These are phyloP conservation scores for Candida parachauliodes DNA, from an alignment of 805 yeast species.

Conservation along the genomic window DNA sequence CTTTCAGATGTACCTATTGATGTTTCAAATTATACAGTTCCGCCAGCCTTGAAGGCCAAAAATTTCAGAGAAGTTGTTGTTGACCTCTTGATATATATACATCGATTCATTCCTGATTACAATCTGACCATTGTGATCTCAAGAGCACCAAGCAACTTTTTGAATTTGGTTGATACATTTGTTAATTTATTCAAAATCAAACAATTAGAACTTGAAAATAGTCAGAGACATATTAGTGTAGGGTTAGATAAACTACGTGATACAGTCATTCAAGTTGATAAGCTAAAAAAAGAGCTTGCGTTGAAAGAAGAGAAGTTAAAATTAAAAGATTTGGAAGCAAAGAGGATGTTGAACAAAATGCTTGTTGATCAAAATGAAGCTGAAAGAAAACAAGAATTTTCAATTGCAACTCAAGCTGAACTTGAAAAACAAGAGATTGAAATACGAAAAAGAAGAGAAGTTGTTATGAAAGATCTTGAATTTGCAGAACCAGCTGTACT, in stretches of 20 bases:
- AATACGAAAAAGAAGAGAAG: slow-evolving; percentile 48
- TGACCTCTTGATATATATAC: slow-evolving; percentile 45
- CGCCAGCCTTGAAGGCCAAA: slow-evolving; percentile 16
- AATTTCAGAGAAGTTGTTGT: slow-evolving; percentile 45
- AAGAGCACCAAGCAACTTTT: slow-evolving; percentile 52
- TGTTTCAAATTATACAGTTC: slow-evolving; percentile 35
- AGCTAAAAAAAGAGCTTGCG: slow-evolving; percentile 51
- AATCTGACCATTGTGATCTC: slow-evolving; percentile 8
- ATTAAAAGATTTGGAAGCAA: slow-evolving; percentile 65
- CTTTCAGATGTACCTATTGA: slow-evolving; percentile 52
- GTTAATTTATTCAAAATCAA: slow-evolving; percentile 37
- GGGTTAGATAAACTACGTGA: slow-evolving; percentile 78
- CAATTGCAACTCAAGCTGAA: slow-evolving; percentile 69
- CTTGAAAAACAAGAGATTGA: slow-evolving; percentile 63
- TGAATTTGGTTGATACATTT: slow-evolving; percentile 49
- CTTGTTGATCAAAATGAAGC: slow-evolving; percentile 86
- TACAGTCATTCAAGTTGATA: slow-evolving; percentile 68
- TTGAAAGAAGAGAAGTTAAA: slow-evolving; percentile 48
- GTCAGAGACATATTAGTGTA: slow-evolving; percentile 64
- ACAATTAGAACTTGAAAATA: slow-evolving; percentile 51
- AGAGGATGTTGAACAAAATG: slow-evolving; percentile 68
- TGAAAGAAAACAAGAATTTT: slow-evolving; percentile 83
- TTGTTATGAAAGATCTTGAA: slow-evolving; percentile 63
- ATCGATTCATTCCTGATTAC: slow-evolving; percentile 23
- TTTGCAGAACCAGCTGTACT: slow-evolving; percentile 78